Percentiles rank a stretch among this genome's conserved stretches.
Evolutionary conservation across 805 yeast species (phyloP).

Genomic region (Dipodascus geniculatus): DNA sequence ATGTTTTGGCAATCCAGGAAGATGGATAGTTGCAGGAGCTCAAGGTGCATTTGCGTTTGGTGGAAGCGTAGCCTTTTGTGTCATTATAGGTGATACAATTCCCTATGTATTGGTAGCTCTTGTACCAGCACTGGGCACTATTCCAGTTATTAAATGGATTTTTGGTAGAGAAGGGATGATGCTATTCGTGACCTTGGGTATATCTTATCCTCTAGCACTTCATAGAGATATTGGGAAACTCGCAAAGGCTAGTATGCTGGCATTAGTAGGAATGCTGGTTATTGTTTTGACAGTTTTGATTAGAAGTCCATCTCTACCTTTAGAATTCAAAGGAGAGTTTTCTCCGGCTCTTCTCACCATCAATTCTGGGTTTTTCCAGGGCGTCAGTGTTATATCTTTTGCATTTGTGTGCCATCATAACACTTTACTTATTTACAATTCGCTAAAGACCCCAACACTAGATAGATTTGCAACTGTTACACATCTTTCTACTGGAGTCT

Average conservation of each 20-base stretch:
- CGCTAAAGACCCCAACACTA: conserved; percentile 64
- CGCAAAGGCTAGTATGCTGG: conserved; percentile 81
- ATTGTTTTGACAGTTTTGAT: conserved; percentile 64
- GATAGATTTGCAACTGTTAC: conserved; percentile 66
- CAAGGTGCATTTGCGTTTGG: conserved; percentile 91
- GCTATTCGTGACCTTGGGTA: conserved; percentile 49
- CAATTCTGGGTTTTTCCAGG: conserved; percentile 65
- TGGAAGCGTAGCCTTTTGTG: conserved; percentile 87
- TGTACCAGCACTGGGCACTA: conserved; percentile 32
- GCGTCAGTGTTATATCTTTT: conserved; percentile 86
- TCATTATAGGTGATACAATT: conserved; percentile 88
- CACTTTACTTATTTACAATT: conserved; percentile 79
- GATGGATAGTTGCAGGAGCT: conserved; percentile 51
- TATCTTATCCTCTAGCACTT: conserved; percentile 76
- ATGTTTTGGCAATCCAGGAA: conserved; percentile 69
- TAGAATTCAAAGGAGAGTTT: conserved; percentile 36
- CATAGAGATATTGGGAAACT: conserved; percentile 68
- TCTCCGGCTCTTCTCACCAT: conserved; percentile 33
- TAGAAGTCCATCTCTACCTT: conserved; percentile 54
- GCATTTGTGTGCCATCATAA: conserved; percentile 95
- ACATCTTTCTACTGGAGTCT: conserved; percentile 71
- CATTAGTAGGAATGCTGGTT: conserved; percentile 70
- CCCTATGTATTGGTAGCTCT: conserved; percentile 76
- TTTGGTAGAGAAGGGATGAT: conserved; percentile 64
- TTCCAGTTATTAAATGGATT: conserved; percentile 38